Conservation (phyloP, 2,329 filamentous ascomycete genomes). For the Phyllosticta capitalensis region DNA sequence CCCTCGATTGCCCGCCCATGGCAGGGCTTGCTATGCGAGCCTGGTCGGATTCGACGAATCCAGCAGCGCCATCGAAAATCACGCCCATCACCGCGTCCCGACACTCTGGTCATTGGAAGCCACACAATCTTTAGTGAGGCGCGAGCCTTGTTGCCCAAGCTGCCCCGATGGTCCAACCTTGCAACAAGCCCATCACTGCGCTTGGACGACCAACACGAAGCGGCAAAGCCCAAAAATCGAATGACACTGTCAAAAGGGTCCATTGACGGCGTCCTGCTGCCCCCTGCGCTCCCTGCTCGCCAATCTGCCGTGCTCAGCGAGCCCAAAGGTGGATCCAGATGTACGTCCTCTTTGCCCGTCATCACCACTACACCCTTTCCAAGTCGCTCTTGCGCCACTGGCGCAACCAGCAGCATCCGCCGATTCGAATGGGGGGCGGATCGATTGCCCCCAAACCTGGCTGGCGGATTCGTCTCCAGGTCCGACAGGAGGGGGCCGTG, state of each 20-base stretch:
- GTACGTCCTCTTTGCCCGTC: neutral
- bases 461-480: neutral
- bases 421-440: neutral
- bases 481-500: neutral
- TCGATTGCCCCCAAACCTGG: neutral
- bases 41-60: neutral
- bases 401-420: neutral
- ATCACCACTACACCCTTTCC: neutral
- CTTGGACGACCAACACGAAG: neutral
- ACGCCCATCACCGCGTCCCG: neutral
- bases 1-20: too few species aligned
- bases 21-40: neutral
- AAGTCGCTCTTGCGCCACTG: neutral
- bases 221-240: neutral
- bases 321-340: neutral
- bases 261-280: neutral
- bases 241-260: neutral
- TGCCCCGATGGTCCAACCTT: neutral
- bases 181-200: neutral
- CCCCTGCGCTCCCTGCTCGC: neutral
- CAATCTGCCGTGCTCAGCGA: neutral
- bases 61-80: neutral
- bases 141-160: neutral
- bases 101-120: neutral
- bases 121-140: neutral